phyloP scores from a whole-genome alignment of 345 rosid species.

The Toxicodendron radicans region DNA sequence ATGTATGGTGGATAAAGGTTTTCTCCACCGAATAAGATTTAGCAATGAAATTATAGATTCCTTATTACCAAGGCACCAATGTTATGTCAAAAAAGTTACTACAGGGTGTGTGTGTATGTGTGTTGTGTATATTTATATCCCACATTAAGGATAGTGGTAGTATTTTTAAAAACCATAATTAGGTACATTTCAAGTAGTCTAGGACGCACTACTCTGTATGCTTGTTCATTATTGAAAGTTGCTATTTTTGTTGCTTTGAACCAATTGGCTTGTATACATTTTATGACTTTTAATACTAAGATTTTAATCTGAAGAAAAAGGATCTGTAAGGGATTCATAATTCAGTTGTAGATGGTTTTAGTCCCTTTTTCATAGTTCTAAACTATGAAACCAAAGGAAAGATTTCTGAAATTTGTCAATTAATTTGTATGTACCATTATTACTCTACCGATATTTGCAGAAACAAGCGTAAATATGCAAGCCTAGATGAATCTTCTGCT shows the following conservation, averaged over 20 bases:
- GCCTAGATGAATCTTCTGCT: slow-evolving; percentile 71
- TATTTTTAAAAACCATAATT: background rate
- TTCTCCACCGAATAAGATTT: too few species aligned
- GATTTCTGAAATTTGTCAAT: slow-evolving; percentile 4
- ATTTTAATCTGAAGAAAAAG: background rate
- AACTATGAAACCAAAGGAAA: background rate
- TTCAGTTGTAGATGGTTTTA: slow-evolving; percentile 1
- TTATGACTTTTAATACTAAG: background rate
- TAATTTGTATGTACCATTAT: background rate
- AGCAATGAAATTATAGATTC: too few species aligned
- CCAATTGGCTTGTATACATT: background rate
- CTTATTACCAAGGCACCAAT: too few species aligned
- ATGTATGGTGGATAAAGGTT: too few species aligned
- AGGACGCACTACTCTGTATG: background rate
- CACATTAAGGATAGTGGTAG: background rate
- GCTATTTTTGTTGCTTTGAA: background rate
- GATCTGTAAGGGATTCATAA: background rate
- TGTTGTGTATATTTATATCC: too few species aligned
- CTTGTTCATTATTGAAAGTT: background rate
- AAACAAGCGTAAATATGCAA: slow-evolving; percentile 65
- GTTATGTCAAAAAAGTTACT: background rate
- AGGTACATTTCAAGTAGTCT: background rate
- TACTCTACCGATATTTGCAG: slow-evolving; percentile 40
- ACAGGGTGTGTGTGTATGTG: background rate
- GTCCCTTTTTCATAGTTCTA: background rate